Conservation (phyloP, 176 grass and related monocot species). For the Avena eriantha region DNA sequence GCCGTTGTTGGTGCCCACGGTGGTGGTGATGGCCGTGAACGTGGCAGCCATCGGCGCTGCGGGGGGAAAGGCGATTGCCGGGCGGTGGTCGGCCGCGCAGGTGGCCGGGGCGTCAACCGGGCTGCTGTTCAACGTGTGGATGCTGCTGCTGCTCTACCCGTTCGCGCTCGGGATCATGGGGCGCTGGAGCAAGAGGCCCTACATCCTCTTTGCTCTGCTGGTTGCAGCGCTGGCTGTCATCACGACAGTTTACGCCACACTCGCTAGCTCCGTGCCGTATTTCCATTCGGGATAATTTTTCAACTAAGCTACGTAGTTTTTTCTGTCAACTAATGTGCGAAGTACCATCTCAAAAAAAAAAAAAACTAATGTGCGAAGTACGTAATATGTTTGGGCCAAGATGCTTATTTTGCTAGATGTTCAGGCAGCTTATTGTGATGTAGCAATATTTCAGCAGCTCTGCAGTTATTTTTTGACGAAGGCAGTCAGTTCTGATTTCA, state of each 20-base stretch:
- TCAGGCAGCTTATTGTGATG: too few species aligned
- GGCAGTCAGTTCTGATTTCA: too few species aligned
- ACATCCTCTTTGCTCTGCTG: constrained; percentile 1
- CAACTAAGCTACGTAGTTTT: not conserved
- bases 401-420: too few species aligned
- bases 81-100: constrained; percentile 2
- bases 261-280: not conserved
- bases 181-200: constrained; percentile 11
- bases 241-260: not conserved
- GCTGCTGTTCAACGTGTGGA: constrained; percentile 1
- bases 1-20: not conserved
- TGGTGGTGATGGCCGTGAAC: constrained; percentile 17
- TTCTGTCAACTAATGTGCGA: not conserved
- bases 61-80: not conserved
- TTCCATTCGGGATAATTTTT: not conserved
- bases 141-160: constrained; percentile 22
- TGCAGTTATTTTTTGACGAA: too few species aligned
- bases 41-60: constrained; percentile 13
- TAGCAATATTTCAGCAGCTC: too few species aligned
- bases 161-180: constrained; percentile 32
- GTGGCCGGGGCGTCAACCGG: not conserved
- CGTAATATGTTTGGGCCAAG: not conserved
- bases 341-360: too few species aligned
- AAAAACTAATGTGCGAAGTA: not conserved
- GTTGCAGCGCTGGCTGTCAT: not conserved